A percentile compares a stretch with the other conserved stretches of the same genome.
phyloP scores from a whole-genome alignment of 2,329 filamentous ascomycete species.

The Trichoderma sp. region DNA sequence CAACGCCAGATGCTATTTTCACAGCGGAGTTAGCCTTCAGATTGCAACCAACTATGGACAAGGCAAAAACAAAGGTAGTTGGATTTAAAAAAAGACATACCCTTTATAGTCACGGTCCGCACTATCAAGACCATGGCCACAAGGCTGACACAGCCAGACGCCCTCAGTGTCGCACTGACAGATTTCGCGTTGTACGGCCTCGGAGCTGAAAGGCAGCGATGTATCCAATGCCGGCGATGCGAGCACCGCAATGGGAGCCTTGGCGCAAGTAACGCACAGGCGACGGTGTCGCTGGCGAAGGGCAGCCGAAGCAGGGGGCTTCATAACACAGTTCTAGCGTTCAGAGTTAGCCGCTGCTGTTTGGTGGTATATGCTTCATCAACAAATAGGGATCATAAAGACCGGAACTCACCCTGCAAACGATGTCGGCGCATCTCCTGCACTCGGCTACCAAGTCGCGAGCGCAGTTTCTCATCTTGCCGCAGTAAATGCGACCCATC shows the following conservation, averaged over 20 bases:
- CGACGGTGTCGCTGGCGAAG: constrained; percentile 76
- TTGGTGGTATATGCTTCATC: background rate
- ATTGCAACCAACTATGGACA: background rate
- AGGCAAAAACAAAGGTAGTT: background rate
- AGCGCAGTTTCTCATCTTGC: constrained; percentile 76
- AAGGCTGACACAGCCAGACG: constrained; percentile 84
- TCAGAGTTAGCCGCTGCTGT: background rate
- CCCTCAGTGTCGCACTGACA: constrained; percentile 53
- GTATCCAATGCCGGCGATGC: constrained; percentile 44
- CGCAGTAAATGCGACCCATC: constrained; percentile 51
- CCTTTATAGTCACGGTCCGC: constrained; percentile 58
- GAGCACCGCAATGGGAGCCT: constrained; percentile 62
- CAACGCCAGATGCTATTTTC: constrained; percentile 72
- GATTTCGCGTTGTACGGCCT: constrained; percentile 54
- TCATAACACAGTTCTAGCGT: constrained; percentile 80
- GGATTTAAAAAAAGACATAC: constrained; percentile 35
- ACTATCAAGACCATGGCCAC: constrained; percentile 66
- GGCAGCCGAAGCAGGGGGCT: constrained; percentile 65
- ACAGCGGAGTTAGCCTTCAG: background rate
- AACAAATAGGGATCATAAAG: background rate
- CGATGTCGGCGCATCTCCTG: constrained; percentile 68
- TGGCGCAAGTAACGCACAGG: constrained; percentile 72
- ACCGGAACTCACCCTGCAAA: constrained; percentile 69
- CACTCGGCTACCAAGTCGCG: constrained; percentile 84
- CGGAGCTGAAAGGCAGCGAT: constrained; percentile 47